Conservation (phyloP, 2,329 filamentous ascomycete genomes). For the Endoconidiophora laricicola region DNA sequence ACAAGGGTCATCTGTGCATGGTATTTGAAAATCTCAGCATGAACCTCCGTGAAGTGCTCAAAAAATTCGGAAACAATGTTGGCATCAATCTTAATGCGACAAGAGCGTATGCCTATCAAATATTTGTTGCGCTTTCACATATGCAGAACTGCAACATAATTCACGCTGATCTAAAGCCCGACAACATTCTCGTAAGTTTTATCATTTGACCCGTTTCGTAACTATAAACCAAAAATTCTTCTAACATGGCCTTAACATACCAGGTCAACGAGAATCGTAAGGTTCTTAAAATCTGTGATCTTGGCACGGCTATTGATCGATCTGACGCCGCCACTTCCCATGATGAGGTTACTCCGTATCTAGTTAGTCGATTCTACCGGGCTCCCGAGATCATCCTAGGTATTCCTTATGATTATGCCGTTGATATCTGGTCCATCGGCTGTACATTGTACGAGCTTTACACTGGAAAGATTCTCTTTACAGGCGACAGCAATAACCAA, state of each 20-base stretch:
- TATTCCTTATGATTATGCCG: conserved; percentile 85
- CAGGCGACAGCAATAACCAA: conserved; percentile 89
- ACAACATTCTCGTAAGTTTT: conserved; percentile 65
- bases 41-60: conserved; percentile 84
- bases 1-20: conserved; percentile 90
- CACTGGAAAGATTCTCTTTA: conserved; percentile 93
- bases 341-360: conserved; percentile 81
- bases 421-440: conserved; percentile 96
- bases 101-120: conserved; percentile 79
- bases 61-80: conserved; percentile 88
- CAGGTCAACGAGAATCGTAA: conserved; percentile 67
- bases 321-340: conserved; percentile 55
- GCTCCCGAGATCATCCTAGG: conserved; percentile 94
- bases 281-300: conserved; percentile 82
- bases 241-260: conserved; percentile 9
- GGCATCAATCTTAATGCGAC: conserved; percentile 83
- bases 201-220: not conserved
- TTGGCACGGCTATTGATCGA: conserved; percentile 87
- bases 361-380: conserved; percentile 93
- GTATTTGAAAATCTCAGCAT: conserved; percentile 90
- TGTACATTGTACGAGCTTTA: conserved; percentile 95
- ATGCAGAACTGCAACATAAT: conserved; percentile 86
- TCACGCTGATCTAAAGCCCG: conserved; percentile 91
- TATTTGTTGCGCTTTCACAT: conserved; percentile 75
- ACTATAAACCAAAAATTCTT: conserved; percentile 15